Percentiles rank a stretch among this genome's conserved stretches.
Evolutionary conservation across 2,329 filamentous ascomycete genomes (phyloP).

Genomic region (Pseudocercospora crystallina): DNA sequence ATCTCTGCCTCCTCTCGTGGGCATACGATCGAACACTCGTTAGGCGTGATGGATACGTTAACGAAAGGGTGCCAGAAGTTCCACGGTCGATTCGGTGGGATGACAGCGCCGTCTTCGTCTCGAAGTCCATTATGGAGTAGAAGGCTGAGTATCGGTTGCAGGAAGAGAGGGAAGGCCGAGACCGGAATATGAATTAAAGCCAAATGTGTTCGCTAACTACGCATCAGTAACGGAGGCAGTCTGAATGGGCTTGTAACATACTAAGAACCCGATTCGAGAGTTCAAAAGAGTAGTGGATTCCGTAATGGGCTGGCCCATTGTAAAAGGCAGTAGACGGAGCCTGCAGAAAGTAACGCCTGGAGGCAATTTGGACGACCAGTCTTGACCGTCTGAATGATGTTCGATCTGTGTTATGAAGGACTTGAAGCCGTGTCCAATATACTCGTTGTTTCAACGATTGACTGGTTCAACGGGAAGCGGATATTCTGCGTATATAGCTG

Average conservation of each 20-base stretch:
- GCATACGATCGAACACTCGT: constrained; percentile 91
- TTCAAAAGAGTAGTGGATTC: constrained; percentile 47
- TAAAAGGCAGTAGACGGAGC: background rate
- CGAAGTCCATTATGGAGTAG: constrained; percentile 57
- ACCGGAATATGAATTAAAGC: constrained; percentile 89
- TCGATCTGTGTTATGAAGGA: constrained; percentile 6
- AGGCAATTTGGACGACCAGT: background rate
- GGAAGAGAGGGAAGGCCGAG: constrained; percentile 70
- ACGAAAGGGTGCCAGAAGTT: constrained; percentile 71
- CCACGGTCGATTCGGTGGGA: constrained; percentile 41
- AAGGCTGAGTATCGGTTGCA: constrained; percentile 84
- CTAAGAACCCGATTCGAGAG: constrained; percentile 51
- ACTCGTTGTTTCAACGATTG: constrained; percentile 26
- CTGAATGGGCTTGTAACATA: constrained; percentile 26
- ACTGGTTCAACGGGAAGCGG: constrained; percentile 31
- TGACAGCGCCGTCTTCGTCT: constrained; percentile 41
- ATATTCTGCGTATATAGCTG: constrained; percentile 25
- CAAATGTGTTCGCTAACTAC: constrained; percentile 73
- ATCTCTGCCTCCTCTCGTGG: constrained; percentile 70
- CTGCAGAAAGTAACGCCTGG: background rate
- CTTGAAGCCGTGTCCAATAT: constrained; percentile 11
- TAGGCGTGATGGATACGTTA: constrained; percentile 87
- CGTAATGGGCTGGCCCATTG: constrained; percentile 26
- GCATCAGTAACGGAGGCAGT: constrained; percentile 7
- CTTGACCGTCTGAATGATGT: background rate